Percentiles rank a stretch among this genome's conserved stretches.
Conservation (phyloP, 176 grass and related monocot genomes). For the Phoenix dactylifera region DNA sequence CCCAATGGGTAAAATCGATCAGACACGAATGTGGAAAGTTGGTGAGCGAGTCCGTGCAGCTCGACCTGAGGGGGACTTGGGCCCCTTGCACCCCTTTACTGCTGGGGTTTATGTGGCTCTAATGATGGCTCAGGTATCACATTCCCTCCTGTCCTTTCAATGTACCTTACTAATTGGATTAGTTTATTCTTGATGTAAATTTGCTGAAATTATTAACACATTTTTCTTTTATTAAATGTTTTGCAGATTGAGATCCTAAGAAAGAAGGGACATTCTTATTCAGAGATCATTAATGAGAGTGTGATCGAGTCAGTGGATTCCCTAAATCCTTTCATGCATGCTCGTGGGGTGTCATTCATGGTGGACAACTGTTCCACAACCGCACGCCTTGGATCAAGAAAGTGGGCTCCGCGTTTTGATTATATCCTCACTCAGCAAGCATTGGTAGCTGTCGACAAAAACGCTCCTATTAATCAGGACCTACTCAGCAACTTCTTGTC, state of each 20-base stretch:
- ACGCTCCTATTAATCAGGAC: conserved; percentile 57
- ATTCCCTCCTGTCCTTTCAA: neutral
- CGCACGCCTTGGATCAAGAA: conserved; percentile 74
- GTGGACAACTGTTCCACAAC: conserved; percentile 93
- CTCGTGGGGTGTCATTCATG: conserved; percentile 91
- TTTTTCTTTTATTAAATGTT: no score
- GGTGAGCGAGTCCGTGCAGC: conserved; percentile 49
- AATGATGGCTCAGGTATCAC: conserved; percentile 81
- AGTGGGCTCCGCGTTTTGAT: conserved; percentile 84
- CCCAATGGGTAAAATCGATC: conserved; percentile 69
- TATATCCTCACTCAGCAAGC: conserved; percentile 89
- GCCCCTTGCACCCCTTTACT: conserved; percentile 36
- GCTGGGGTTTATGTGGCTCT: conserved; percentile 64
- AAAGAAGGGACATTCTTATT: conserved; percentile 85
- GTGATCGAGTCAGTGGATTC: conserved; percentile 88
- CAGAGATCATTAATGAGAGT: conserved; percentile 78
- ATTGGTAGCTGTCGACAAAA: conserved; percentile 45
- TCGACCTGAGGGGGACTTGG: conserved; percentile 38
- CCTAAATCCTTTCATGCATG: conserved; percentile 92
- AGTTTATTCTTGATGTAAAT: no score
- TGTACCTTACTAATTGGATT: neutral
- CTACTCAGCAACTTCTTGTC: conserved; percentile 86
- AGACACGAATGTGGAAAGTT: conserved; percentile 78
- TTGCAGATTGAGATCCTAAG: conserved; percentile 65
- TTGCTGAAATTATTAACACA: no score